phyloP scores from a whole-genome alignment of 371 early-diverging fungal genomes.

The Lichtheimia ornata region DNA sequence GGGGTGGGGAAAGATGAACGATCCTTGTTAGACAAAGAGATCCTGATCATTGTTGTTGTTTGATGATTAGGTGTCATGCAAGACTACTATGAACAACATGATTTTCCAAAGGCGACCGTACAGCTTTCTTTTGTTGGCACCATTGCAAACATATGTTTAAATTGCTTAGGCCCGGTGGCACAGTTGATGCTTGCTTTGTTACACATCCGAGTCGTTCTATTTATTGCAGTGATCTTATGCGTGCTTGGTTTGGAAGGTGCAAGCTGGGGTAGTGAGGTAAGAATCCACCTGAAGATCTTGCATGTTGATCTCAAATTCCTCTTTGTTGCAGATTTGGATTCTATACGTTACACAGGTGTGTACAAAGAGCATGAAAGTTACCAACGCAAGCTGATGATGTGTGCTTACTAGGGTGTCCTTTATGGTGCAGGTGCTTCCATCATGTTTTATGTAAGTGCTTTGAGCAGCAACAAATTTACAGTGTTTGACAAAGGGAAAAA shows the following conservation, averaged over 20 bases:
- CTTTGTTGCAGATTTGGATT: slow-evolving; percentile 47
- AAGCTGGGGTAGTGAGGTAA: slow-evolving; percentile 25
- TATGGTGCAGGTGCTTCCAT: slow-evolving; percentile 62
- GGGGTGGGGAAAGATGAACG: not conserved
- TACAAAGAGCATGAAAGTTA: too few species aligned
- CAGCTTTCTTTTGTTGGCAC: slow-evolving; percentile 25
- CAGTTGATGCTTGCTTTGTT: slow-evolving; percentile 13
- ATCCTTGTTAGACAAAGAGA: not conserved
- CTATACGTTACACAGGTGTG: slow-evolving; percentile 53
- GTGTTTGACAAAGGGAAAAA: not conserved
- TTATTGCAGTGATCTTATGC: slow-evolving; percentile 10
- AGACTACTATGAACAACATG: slow-evolving; percentile 20
- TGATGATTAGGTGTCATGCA: slow-evolving; percentile 25
- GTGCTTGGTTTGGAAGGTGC: slow-evolving; percentile 25
- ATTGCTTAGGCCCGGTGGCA: slow-evolving; percentile 16
- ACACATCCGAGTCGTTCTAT: slow-evolving; percentile 2
- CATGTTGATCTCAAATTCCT: too few species aligned
- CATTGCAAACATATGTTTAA: slow-evolving; percentile 16
- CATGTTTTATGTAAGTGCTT: slow-evolving; percentile 19
- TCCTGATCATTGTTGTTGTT: not conserved
- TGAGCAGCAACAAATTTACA: not conserved
- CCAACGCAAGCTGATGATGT: too few species aligned
- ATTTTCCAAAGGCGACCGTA: slow-evolving; percentile 14
- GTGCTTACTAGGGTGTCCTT: slow-evolving; percentile 40
- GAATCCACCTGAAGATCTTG: too few species aligned